Percentiles rank a stretch among this genome's conserved stretches.
Conservation (phyloP, 768 basidiomycete genomes). For the Agaricus subrufescens region DNA sequence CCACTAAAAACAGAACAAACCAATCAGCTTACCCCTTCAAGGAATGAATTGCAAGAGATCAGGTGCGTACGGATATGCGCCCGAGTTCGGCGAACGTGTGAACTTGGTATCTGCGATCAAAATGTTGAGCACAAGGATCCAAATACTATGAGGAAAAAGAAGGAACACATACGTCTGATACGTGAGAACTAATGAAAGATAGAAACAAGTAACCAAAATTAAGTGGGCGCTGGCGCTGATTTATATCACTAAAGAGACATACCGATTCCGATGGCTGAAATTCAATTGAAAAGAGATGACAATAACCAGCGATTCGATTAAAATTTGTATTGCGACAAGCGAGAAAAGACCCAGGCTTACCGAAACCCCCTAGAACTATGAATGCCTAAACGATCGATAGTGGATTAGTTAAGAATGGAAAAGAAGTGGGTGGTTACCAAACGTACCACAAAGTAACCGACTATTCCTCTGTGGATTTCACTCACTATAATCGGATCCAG, state of each 20-base stretch:
- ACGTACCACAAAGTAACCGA: conserved; percentile 22
- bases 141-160: not conserved
- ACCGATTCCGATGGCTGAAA: conserved; percentile 29
- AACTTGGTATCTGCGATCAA: conserved; percentile 24
- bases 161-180: conserved; percentile 28
- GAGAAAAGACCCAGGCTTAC: conserved; percentile 18
- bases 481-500: conserved; percentile 12
- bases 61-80: conserved; percentile 25
- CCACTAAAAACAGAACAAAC: conserved; percentile 27
- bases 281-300: not conserved
- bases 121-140: not conserved
- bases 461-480: conserved; percentile 20
- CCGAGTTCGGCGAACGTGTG: conserved; percentile 25
- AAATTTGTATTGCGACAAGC: not conserved
- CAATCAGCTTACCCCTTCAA: not conserved
- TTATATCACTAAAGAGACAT: conserved; percentile 5
- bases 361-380: conserved; percentile 33
- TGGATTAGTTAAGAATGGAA: not conserved
- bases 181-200: conserved; percentile 24
- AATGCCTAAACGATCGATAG: conserved; percentile 18
- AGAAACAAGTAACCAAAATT: not conserved
- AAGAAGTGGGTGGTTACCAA: not conserved
- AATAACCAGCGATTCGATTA: not conserved
- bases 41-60: not conserved
- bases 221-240: not conserved